These are phyloP conservation scores for Pythium folliculosum DNA, from an alignment of 352 stramenopile species.

Conservation along the genomic window DNA sequence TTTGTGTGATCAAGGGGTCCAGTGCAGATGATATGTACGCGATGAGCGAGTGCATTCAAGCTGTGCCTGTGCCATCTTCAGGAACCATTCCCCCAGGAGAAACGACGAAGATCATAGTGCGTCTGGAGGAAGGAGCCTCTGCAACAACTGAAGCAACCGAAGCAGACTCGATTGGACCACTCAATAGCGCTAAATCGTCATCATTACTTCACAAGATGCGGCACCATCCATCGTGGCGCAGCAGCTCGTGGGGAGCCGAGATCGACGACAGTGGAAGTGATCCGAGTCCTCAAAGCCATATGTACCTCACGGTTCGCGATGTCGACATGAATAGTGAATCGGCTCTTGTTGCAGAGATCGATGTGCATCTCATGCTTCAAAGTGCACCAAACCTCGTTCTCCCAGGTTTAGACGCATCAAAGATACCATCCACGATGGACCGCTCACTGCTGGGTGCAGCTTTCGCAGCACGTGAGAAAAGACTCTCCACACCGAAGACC, in stretches of 20 bases:
- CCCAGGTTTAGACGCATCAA: slow-evolving; percentile 9
- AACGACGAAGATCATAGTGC: slow-evolving; percentile 77
- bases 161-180: slow-evolving; percentile 9
- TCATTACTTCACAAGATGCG: slow-evolving; percentile 72
- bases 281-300: slow-evolving; percentile 56
- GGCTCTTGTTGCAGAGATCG: slow-evolving; percentile 58
- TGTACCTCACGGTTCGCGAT: slow-evolving; percentile 78
- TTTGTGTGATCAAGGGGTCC: slow-evolving; percentile 68
- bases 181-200: slow-evolving; percentile 8
- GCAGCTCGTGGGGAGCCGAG: slow-evolving; percentile 81
- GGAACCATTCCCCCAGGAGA: slow-evolving; percentile 72
- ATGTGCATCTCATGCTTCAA: slow-evolving; percentile 73
- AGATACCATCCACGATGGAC: slow-evolving; percentile 20
- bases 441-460: slow-evolving; percentile 51
- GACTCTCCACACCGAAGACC: slow-evolving; percentile 52
- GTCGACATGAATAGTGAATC: slow-evolving; percentile 56
- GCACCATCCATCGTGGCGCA: slow-evolving; percentile 79
- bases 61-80: slow-evolving; percentile 64
- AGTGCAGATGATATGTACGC: slow-evolving; percentile 62
- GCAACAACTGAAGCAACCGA: slow-evolving; percentile 24
- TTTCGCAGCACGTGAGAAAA: slow-evolving; percentile 66
- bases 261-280: slow-evolving; percentile 41
- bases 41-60: slow-evolving; percentile 81
- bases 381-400: neutral
- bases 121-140: slow-evolving; percentile 63